Evolutionary conservation across 768 basidiomycete species (phyloP).

Genomic region (Amanita rubescens): DNA sequence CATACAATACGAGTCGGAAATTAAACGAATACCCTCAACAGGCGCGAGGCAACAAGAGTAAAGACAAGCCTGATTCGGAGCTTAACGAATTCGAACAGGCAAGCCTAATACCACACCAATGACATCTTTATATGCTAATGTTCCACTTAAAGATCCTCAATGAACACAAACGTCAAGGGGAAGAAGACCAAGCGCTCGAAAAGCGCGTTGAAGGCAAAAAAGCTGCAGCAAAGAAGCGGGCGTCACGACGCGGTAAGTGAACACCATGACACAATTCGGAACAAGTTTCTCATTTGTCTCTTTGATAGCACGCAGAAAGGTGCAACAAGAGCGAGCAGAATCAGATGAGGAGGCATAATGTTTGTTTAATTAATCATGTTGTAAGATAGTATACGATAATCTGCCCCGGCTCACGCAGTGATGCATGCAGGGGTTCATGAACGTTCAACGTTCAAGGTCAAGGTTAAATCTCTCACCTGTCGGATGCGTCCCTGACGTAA

Average conservation of each 20-base stretch:
- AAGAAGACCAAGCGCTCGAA: constrained; percentile 87
- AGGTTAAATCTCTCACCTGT: constrained; percentile 53
- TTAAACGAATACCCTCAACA: constrained; percentile 17
- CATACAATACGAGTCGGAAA: background rate
- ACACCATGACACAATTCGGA: background rate
- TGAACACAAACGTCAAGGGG: constrained; percentile 75
- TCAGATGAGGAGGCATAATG: constrained; percentile 9
- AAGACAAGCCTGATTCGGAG: constrained; percentile 89
- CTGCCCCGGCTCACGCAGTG: no score
- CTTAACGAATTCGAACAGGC: constrained; percentile 92
- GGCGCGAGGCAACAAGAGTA: constrained; percentile 87
- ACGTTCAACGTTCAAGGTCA: no score
- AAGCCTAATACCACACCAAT: constrained; percentile 8
- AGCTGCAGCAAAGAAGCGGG: constrained; percentile 67
- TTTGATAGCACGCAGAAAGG: constrained; percentile 16
- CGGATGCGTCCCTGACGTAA: constrained; percentile 63
- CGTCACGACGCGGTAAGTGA: constrained; percentile 38
- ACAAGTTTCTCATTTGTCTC: background rate
- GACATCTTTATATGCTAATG: background rate
- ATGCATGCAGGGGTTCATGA: no score
- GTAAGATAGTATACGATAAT: background rate
- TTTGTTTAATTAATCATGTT: background rate
- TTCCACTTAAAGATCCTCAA: constrained; percentile 61
- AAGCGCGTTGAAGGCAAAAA: constrained; percentile 81
- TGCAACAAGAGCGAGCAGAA: constrained; percentile 11